Evolutionary conservation across 345 rosid species (phyloP), one percentile per base, ranked within the genome.

Genomic region (Populus euphratica): DNA sequence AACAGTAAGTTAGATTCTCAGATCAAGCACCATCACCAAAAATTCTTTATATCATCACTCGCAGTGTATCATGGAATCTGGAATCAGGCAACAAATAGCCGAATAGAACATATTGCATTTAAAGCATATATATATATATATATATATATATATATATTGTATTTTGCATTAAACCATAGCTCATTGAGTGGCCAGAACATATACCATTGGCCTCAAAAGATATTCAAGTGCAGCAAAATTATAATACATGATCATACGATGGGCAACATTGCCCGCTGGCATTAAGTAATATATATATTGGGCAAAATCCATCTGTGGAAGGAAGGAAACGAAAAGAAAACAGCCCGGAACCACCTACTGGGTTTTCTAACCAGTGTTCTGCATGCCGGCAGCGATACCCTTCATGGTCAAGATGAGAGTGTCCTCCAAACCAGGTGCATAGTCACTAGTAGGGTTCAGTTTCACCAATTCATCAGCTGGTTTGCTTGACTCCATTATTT

Each of bases 391-490:
- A 23, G 98, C 97, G 76, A 96, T 87, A 78, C 99, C 99, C 86
- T 96, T 96, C 97, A 96, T 92, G 78, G 98, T 96, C 86, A 96
- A 84, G 86, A 96, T 94, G 70, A 96, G 97, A 70, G 99, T 94
- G 86, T 96, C 99, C 86, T 94, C 98, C 85, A 96, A 83, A 50
- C 98, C 97, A 29, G 97, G 97, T 31, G 90, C 94, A 63, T 96
- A 92, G 21, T 96, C 99, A 13, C 97, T 93, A 4, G 88, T 85
- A 0, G 92, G 88, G 88, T 93, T 96, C 86, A 96, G 86, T 79
- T 83, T 91, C 74, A 92, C 87, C 2, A 93, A 95, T 77, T 93
- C 98, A 70, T 89, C 75, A 1, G 82, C 75, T 17, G 94, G 87
- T 64, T 91, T 96, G 86, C 87, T 86, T 7, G 97, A 84, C 70